phyloP scores from a whole-genome alignment of 495 filamentous ascomycete genomes.

The Echria macrotheca region DNA sequence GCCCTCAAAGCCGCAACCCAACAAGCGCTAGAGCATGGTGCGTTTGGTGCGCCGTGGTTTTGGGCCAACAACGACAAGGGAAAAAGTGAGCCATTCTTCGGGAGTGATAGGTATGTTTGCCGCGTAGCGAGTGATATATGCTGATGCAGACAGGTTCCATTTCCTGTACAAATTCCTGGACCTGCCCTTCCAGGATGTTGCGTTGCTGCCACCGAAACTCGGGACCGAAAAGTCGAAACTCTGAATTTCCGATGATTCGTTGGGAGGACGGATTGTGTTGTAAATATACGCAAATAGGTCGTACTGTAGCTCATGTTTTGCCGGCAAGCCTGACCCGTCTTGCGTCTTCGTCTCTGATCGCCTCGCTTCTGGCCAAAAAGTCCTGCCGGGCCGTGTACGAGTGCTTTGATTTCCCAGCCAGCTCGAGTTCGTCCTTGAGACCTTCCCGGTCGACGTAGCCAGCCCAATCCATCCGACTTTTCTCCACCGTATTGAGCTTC shows the following conservation, averaged over 20 bases:
- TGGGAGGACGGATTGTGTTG: too few species aligned
- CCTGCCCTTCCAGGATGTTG: conserved; percentile 32
- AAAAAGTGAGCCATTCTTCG: conserved; percentile 65
- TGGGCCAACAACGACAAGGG: conserved; percentile 59
- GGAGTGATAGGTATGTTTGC: conserved; percentile 60
- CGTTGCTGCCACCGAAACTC: conserved; percentile 29
- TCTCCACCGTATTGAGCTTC: conserved; percentile 95
- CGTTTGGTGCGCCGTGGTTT: conserved; percentile 73
- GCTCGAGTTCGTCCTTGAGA: conserved; percentile 82
- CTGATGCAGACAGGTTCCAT: conserved; percentile 24
- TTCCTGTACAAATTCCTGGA: conserved; percentile 39
- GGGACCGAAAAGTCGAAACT: conserved; percentile 16
- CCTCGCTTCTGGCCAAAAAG: conserved; percentile 79
- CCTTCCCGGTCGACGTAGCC: conserved; percentile 89
- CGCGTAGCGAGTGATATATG: conserved; percentile 7
- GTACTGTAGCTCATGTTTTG: conserved; percentile 23
- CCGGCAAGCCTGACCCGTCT: conserved; percentile 56
- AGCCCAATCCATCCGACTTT: conserved; percentile 91
- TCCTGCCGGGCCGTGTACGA: conserved; percentile 80
- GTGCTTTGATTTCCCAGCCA: conserved; percentile 76
- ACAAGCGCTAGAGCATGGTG: conserved; percentile 55
- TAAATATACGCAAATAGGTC: too few species aligned
- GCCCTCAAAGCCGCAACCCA: conserved; percentile 53
- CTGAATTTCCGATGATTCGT: too few species aligned
- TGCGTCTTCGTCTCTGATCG: conserved; percentile 68